Conservation (phyloP, 495 filamentous ascomycete genomes). For the Cercophora samala region DNA sequence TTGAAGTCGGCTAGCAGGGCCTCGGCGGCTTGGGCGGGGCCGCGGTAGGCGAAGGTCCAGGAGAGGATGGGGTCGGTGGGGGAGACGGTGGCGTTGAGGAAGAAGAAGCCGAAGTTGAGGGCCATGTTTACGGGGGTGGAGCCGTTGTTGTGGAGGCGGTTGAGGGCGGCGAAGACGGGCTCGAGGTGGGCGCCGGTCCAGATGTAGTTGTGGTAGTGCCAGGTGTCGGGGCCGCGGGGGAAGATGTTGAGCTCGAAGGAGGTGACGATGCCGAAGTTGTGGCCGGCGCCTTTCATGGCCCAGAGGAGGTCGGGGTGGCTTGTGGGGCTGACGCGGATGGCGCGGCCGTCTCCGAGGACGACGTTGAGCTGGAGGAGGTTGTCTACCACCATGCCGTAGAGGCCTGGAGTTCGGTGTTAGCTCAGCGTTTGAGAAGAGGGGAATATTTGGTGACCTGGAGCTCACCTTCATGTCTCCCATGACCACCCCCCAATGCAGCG, state of each 20-base stretch:
- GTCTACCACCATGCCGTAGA: conserved; percentile 50
- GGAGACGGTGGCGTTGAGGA: conserved; percentile 25
- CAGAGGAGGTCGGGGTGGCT: conserved; percentile 46
- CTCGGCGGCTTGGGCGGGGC: conserved; percentile 20
- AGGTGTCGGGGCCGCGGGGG: conserved; percentile 39
- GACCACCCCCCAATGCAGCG: conserved; percentile 52
- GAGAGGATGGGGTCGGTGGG: conserved; percentile 14
- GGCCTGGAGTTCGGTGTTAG: conserved; percentile 25
- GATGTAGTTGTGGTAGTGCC: conserved; percentile 28
- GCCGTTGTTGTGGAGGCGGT: conserved; percentile 24
- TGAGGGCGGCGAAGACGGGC: background rate
- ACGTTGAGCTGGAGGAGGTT: conserved; percentile 44
- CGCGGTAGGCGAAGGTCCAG: conserved; percentile 28
- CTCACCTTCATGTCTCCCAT: conserved; percentile 42
- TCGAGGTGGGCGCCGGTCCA: conserved; percentile 22
- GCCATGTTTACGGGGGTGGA: conserved; percentile 34
- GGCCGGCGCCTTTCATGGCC: conserved; percentile 52
- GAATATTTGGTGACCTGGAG: no score
- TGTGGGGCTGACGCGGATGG: conserved; percentile 33
- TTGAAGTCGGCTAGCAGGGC: conserved; percentile 22
- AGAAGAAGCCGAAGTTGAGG: conserved; percentile 44
- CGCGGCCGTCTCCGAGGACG: conserved; percentile 47
- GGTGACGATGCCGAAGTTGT: conserved; percentile 54
- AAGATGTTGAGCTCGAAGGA: conserved; percentile 28
- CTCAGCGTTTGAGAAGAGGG: no score